Evolutionary conservation across 2,329 filamentous ascomycete genomes (phyloP), one percentile per base, ranked within the genome.

Genomic region (Clarireedia homoeocarpa): DNA sequence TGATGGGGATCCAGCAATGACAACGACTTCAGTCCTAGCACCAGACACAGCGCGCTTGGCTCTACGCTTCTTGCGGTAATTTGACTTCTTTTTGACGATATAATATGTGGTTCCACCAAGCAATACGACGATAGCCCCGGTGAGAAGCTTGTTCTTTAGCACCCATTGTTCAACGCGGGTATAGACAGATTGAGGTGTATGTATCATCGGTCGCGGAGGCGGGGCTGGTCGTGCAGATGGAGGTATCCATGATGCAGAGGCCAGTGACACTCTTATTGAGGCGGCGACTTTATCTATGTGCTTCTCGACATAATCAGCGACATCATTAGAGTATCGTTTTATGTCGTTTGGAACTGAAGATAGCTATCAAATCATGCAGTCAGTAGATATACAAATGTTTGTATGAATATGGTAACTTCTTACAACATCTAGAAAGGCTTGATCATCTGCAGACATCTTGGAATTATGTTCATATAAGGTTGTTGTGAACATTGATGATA

Each of bases 1-100:
- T 50, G 86, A 83, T 2, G 90, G 88, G 20, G 89, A 91, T n/a
- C 92, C 92, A 23, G 91, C 91, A 60, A 97, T 81, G 27, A 97
- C 88, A 69, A 84, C 75, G 5, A 97, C 92, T 71, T 99, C 94
- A 61, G 86, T 84, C 53, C 94, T 81, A 4, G 89, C 89, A 24
- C 94, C 94, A 73, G 90, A 95, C 50, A 80, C 79, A 3, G 90
- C 88, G 55, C 88, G 83, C 72, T 80, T 85, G 10, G 91, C 94
- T 60, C 89, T 82, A 61, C 92, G 82, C 70, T 85, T 86, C 65
- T 76, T 78, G 36, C 74, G 76, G 62, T 79, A 72, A 49, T 75
- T 70, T 53, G 79, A 80, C 69, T 84, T 88, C 58, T 81, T 83
- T 53, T 69, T 75, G 57, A 73, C 72, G 14, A 67, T 48, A 56